A percentile compares a stretch with the other conserved stretches of the same genome.
Conservation (phyloP, 2,329 filamentous ascomycete genomes). For the Apiospora saccharicola region DNA sequence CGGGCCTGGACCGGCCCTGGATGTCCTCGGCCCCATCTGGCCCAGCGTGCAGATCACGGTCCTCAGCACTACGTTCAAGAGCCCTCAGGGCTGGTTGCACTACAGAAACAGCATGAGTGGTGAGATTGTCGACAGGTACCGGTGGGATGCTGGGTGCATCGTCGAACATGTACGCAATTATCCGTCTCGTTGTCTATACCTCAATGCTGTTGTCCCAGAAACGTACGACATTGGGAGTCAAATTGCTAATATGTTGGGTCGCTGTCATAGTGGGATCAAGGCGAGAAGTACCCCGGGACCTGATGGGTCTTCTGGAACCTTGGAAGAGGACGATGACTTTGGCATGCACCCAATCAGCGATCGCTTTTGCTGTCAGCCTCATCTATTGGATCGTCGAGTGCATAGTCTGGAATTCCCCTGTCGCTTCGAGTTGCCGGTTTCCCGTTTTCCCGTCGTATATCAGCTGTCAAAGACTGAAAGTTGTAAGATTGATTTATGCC, state of each 20-base stretch:
- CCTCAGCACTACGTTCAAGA: constrained; percentile 29
- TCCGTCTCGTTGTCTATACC: neutral
- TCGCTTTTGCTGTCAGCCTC: neutral
- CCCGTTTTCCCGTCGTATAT: neutral
- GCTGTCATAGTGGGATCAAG: constrained; percentile 31
- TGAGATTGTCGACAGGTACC: constrained; percentile 33
- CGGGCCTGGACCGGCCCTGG: constrained; percentile 33
- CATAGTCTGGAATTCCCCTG: neutral
- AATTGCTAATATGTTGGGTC: constrained; percentile 5
- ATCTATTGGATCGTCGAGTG: neutral
- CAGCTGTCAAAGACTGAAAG: neutral
- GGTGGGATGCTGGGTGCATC: constrained; percentile 37
- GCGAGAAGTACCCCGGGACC: constrained; percentile 28
- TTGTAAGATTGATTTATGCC: neutral
- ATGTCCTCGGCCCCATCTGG: constrained; percentile 33
- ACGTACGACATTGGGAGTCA: neutral
- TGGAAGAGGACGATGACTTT: constrained; percentile 23
- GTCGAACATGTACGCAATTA: constrained; percentile 37
- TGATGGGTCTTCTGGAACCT: neutral
- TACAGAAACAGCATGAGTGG: constrained; percentile 31
- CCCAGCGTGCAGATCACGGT: constrained; percentile 29
- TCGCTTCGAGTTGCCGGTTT: neutral
- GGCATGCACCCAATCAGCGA: neutral
- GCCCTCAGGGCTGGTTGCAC: constrained; percentile 32
- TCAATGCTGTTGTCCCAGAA: neutral